These are phyloP conservation scores for Trichophyton rubrum DNA, from an alignment of 2,329 filamentous ascomycete genomes.

Conservation along the genomic window DNA sequence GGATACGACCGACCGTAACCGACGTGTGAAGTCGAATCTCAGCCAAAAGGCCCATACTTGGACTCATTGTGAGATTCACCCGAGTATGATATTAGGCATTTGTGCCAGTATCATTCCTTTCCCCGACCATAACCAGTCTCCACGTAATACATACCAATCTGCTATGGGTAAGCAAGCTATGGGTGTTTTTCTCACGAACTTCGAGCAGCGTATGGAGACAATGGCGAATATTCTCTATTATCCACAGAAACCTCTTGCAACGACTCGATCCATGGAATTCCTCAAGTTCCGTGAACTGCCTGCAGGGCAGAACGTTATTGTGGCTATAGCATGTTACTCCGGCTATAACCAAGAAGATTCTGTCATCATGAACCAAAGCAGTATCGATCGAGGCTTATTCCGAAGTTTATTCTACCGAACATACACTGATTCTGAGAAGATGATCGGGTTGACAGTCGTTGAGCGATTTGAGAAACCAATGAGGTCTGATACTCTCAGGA, in stretches of 20 bases:
- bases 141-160: conserved; percentile 97
- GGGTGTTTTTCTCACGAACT: conserved; percentile 98
- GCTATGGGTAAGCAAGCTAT: conserved; percentile 99
- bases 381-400: conserved; percentile 94
- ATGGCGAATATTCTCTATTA: conserved; percentile 99
- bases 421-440: conserved; percentile 95
- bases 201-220: conserved; percentile 92
- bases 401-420: conserved; percentile 95
- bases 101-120: conserved; percentile 99
- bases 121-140: conserved; percentile 95
- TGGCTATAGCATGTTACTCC: conserved; percentile 93
- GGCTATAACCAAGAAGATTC: conserved; percentile 99
- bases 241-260: conserved; percentile 91
- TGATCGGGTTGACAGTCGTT: conserved; percentile 81
- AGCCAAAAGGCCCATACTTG: conserved; percentile 83
- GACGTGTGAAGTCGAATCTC: conserved; percentile 74
- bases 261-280: conserved; percentile 96
- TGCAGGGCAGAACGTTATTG: conserved; percentile 94
- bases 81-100: conserved; percentile 96
- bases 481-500: conserved; percentile 70
- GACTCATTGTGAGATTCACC: conserved; percentile 98
- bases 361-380: conserved; percentile 99
- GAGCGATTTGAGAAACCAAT: conserved; percentile 95
- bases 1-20: conserved; percentile 60
- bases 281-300: conserved; percentile 95